Evolutionary conservation across 2,329 filamentous ascomycete genomes (phyloP).

Genomic region (Botrytis cinerea): DNA sequence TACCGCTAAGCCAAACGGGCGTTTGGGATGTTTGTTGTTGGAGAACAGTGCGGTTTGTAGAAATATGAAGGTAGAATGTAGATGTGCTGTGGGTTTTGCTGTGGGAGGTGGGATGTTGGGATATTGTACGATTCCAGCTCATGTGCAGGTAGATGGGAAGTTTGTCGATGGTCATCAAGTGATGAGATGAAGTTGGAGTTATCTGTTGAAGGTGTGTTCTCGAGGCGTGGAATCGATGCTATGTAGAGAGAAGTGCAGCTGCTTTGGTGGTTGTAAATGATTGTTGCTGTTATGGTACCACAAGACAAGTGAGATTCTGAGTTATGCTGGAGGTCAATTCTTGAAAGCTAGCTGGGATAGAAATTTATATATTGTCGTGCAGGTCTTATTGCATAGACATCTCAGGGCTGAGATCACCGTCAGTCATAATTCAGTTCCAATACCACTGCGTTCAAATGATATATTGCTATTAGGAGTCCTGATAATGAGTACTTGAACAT

Average conservation of each 20-base stretch:
- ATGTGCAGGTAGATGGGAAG: not conserved
- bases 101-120: not conserved
- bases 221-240: not conserved
- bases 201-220: not conserved
- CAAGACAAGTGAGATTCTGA: not conserved
- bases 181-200: not conserved
- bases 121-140: not conserved
- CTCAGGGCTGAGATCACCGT: not conserved
- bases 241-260: not conserved
- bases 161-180: not conserved
- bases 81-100: not conserved
- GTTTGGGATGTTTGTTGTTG: not conserved
- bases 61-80: rapidly evolving
- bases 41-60: rapidly evolving
- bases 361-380: not conserved
- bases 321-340: too few relatives aligned
- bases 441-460: not conserved
- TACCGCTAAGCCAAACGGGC: slow-evolving; percentile 23
- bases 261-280: not conserved
- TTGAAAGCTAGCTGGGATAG: not conserved
- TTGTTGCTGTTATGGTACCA: too few relatives aligned
- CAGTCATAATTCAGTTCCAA: rapidly evolving
- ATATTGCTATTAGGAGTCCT: not conserved
- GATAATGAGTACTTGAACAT: not conserved
- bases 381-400: not conserved